Evolutionary conservation across 495 filamentous ascomycete genomes (phyloP), one percentile per base, ranked within the genome.

Genomic region (Cladorrhinum samala): DNA sequence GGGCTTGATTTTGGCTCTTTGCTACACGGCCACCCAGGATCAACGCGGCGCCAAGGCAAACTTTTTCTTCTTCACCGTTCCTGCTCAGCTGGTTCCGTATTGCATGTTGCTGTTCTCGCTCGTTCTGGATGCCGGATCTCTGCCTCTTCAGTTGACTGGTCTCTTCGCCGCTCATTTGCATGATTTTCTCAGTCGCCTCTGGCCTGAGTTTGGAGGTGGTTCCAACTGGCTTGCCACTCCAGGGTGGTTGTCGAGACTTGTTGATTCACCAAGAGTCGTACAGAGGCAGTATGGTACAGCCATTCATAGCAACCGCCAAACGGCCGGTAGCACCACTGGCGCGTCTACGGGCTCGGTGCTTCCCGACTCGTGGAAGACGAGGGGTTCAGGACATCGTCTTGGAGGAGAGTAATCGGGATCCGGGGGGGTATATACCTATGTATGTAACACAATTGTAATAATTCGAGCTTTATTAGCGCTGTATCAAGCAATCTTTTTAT

Each of bases 131-230:
- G 64, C 53, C 5, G 76, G 75, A 3, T 76, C 73, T 43, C 58
- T 71, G 42, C 43, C 65, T 1, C 66, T 76, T 9, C 82, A 89
- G 48, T 59, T 75, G 37, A 86, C 72, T 16, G 91, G 91, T 16
- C 77, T 96, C 23, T 46, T 91, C 36, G 88, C 88, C 16, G 91
- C 89, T 19, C 91, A 95, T 65, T 64, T 90, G 19, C 87, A 90
- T 65, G 86, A 95, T 61, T 96, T 95, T 62, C 65, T 94, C 41
- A 89, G 86, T 2, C 78, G 84, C 38, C 77, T 92, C 24, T 95
- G 86, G 71, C 91, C 91, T 14, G 78, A 82, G 39, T 91, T 91
- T 69, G 90, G 89, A 18, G 84, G 86, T 46, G 90, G 90, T 2
- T 69, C 69, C 24, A 92, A 88, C 60, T 77, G 81, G 48, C 69